Conservation (phyloP, 2,329 filamentous ascomycete genomes). For the Neocatenulostroma microsporum region DNA sequence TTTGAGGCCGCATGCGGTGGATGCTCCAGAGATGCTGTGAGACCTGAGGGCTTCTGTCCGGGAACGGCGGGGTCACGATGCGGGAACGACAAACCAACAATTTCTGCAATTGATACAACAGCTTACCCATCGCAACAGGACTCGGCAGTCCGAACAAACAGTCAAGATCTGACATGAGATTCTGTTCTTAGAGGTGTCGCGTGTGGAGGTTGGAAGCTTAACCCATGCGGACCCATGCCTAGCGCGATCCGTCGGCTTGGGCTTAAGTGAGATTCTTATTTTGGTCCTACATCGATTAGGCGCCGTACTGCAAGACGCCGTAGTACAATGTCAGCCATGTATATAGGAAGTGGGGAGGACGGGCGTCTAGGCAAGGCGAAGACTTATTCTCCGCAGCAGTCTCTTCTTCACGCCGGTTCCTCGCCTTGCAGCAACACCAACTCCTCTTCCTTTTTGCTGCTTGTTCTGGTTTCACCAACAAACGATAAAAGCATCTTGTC, state of each 20-base stretch:
- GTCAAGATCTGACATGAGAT: background rate
- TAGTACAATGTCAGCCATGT: constrained; percentile 17
- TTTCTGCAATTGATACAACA: background rate
- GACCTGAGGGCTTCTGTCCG: too few species aligned
- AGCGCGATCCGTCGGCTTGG: constrained; percentile 1
- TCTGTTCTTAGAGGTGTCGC: background rate
- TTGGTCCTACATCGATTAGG: constrained; percentile 1
- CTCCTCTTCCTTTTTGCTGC: background rate
- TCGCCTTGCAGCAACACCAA: constrained; percentile 2
- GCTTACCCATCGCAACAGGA: background rate
- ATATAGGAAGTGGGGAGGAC: constrained; percentile 19
- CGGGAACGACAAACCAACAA: background rate
- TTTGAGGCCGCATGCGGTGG: constrained; percentile 1
- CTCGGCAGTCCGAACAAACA: background rate
- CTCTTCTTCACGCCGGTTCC: constrained; percentile 4
- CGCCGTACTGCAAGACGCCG: constrained; percentile 2
- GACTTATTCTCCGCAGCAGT: background rate
- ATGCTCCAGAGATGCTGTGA: background rate
- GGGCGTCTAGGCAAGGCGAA: background rate
- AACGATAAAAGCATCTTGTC: background rate
- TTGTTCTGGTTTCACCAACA: background rate
- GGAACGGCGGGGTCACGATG: too few species aligned
- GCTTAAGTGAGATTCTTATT: constrained; percentile 1
- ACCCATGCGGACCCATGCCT: constrained; percentile 5
- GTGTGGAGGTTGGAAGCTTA: constrained; percentile 1